These are phyloP conservation scores for Xylariaceae sp. DNA, from an alignment of 2,329 filamentous ascomycete genomes.

Conservation along the genomic window DNA sequence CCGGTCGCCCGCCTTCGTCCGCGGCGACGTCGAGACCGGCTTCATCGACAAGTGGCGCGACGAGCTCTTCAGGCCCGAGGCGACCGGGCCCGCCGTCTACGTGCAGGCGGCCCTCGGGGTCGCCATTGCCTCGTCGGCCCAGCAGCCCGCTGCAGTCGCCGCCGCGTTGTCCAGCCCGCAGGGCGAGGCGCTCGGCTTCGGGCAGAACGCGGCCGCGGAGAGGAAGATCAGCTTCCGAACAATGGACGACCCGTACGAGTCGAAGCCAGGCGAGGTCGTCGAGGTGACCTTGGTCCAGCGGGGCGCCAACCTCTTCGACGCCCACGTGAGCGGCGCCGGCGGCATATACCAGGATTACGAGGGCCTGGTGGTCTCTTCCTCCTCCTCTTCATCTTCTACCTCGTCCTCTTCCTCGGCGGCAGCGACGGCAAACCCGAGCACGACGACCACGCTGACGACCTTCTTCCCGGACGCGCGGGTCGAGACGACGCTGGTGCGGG, in stretches of 20 bases:
- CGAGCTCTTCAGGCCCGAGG: constrained; percentile 63
- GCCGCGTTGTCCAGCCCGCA: constrained; percentile 28
- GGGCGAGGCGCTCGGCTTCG: constrained; percentile 49
- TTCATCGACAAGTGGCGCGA: constrained; percentile 86
- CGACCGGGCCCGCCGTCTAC: constrained; percentile 64
- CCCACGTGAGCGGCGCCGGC: constrained; percentile 36
- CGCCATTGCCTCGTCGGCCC: constrained; percentile 47
- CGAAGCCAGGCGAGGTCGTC: constrained; percentile 56
- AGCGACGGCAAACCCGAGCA: too few relatives aligned
- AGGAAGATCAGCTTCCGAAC: constrained; percentile 46
- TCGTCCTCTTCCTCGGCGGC: constrained; percentile 5
- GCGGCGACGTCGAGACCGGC: constrained; percentile 86
- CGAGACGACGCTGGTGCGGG: constrained; percentile 66
- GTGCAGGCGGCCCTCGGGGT: constrained; percentile 81
- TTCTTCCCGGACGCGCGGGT: constrained; percentile 80
- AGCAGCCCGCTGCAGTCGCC: constrained; percentile 20
- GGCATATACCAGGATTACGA: constrained; percentile 33
- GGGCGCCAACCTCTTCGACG: constrained; percentile 38
- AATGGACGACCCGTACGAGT: constrained; percentile 53
- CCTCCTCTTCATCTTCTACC: too few relatives aligned
- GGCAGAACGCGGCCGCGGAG: constrained; percentile 31
- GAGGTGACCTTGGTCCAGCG: constrained; percentile 43
- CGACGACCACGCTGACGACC: constrained; percentile 46
- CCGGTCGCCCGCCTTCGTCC: constrained; percentile 71
- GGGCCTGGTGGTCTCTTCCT: constrained; percentile 36